Evolutionary conservation across 2,329 filamentous ascomycete species (phyloP).

Genomic region (Ophiostoma novo-ulmi): DNA sequence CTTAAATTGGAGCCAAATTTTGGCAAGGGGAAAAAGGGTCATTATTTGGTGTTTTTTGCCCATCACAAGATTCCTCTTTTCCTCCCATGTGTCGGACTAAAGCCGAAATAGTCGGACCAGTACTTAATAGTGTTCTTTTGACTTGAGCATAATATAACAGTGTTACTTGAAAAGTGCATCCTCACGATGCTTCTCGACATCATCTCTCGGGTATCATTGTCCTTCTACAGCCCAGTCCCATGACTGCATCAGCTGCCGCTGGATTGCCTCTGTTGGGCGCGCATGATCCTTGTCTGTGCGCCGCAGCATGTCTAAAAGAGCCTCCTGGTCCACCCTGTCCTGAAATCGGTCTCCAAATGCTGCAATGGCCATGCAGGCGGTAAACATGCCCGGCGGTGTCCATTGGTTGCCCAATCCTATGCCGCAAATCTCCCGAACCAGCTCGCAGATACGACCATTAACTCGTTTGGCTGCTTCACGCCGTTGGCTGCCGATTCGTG

Average conservation of each 20-base stretch:
- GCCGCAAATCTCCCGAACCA: slow-evolving; percentile 53
- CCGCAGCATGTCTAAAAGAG: slow-evolving; percentile 32
- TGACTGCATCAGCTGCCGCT: slow-evolving; percentile 31
- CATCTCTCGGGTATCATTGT: not conserved
- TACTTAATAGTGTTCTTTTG: not conserved
- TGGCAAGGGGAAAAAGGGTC: not conserved
- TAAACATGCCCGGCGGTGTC: slow-evolving; percentile 51
- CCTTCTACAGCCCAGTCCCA: slow-evolving; percentile 29
- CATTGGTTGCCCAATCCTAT: slow-evolving; percentile 53
- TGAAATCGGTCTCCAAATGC: slow-evolving; percentile 39
- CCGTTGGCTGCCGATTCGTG: slow-evolving; percentile 43
- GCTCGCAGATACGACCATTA: slow-evolving; percentile 39
- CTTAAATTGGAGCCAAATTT: not conserved
- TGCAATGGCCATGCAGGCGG: slow-evolving; percentile 51
- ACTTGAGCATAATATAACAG: not conserved
- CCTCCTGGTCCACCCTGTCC: slow-evolving; percentile 31
- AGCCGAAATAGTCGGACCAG: not conserved
- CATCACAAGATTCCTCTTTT: not conserved
- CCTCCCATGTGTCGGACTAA: not conserved
- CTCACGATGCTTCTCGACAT: not conserved
- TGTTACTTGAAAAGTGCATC: not conserved
- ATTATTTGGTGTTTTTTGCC: not conserved
- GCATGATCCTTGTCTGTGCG: slow-evolving; percentile 34
- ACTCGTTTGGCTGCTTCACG: slow-evolving; percentile 23
- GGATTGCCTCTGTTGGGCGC: slow-evolving; percentile 34